Evolutionary conservation across 2,329 filamentous ascomycete species (phyloP), one percentile per base, ranked within the genome.

Genomic region (Clonostachys byssicola): DNA sequence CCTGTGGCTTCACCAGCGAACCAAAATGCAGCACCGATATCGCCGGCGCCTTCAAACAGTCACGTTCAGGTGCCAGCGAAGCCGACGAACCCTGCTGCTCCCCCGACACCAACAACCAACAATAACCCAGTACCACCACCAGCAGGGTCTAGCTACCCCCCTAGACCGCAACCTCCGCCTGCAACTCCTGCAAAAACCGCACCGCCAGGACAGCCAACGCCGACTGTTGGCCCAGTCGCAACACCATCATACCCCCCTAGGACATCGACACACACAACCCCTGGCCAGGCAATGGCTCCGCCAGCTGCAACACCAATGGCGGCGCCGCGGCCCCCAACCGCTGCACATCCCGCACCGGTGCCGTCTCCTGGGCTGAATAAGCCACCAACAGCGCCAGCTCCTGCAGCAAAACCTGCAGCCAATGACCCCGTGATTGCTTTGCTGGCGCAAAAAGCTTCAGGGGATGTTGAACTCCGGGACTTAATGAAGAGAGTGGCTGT

Each of bases 401-500:
- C 39, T 10, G 48, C 52, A 2, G 46, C 55, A 8, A 62, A 61
- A 46, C 56, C 63, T 5, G 56, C 58, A 9, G 50, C 66, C n/a
- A 68, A 72, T 20, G 89, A 92, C 58, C 88, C 88, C 1, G 89
- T 94, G 40, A 92, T 94, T 47, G 85, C 90, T 44, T 83, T 88
- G 52, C 70, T 94, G 23, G 89, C 89, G 0, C 85, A 89, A 56
- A 81, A 82, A 53, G 89, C 89, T 7, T 87, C 86, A 0, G 82
- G 80, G 23, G 86, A 94, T 59, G 77, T 83, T 1, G 77, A 86
- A 47, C 71, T 94, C 10, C 85, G 90, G 48, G 83, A 86, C 35
- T 72, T 94, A 0, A 94, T 94, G 89, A 89, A 89, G 62, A 81
- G 88, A 46, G 89, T 94, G 1, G 89, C 89, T 0, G 83, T 85